phyloP scores from a whole-genome alignment of 371 early-diverging fungal genomes.

The Mortierella sp. region DNA sequence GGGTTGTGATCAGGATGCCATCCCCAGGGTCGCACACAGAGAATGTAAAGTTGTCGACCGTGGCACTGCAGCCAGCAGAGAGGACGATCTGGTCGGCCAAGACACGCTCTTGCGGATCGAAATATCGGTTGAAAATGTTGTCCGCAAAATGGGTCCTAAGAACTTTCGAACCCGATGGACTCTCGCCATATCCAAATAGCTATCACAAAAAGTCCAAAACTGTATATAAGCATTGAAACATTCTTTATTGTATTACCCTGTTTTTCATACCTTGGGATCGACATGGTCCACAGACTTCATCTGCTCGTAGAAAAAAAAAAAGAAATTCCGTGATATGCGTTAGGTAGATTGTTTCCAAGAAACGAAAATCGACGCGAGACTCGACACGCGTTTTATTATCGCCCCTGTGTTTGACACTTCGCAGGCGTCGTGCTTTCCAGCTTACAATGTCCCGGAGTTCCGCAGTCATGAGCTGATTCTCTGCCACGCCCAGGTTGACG shows the following conservation, averaged over 20 bases:
- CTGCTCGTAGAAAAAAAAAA: slow-evolving; percentile 3
- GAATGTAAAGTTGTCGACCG: slow-evolving; percentile 69
- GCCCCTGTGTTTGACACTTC: too few species aligned
- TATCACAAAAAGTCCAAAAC: slow-evolving; percentile 4
- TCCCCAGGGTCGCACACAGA: slow-evolving; percentile 78
- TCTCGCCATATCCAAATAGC: slow-evolving; percentile 61
- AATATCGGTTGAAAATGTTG: slow-evolving; percentile 68
- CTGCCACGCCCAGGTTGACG: slow-evolving; percentile 80
- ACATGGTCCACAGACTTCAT: slow-evolving; percentile 28
- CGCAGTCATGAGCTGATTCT: slow-evolving; percentile 69
- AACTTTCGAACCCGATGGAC: slow-evolving; percentile 62
- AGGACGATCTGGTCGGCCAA: slow-evolving; percentile 63
- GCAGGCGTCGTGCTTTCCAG: background rate
- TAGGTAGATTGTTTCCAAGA: background rate
- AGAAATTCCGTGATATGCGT: too few species aligned
- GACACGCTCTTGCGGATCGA: slow-evolving; percentile 61
- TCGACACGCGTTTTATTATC: too few species aligned
- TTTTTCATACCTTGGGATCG: slow-evolving; percentile 23
- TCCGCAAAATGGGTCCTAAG: slow-evolving; percentile 65
- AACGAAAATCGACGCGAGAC: too few species aligned
- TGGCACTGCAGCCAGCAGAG: slow-evolving; percentile 77
- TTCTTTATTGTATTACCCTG: too few species aligned
- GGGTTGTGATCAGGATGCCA: slow-evolving; percentile 74
- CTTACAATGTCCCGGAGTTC: slow-evolving; percentile 63
- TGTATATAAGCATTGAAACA: too few species aligned